Conservation (phyloP, 495 filamentous ascomycete genomes). For the Neurospora sp. region DNA sequence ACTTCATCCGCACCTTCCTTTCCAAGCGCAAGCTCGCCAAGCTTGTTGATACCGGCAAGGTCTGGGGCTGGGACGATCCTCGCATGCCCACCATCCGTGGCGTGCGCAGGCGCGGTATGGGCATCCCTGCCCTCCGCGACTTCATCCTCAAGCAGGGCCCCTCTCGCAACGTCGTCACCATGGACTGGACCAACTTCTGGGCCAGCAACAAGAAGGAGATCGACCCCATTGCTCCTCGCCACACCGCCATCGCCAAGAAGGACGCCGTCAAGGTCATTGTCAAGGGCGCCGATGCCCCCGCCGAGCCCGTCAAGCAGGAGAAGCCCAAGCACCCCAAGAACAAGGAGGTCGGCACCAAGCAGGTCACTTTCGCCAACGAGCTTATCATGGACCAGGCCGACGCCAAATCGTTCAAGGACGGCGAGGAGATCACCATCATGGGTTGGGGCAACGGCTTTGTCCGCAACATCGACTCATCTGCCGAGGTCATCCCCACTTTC, state of each 20-base stretch:
- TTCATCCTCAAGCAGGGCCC: constrained; percentile 93
- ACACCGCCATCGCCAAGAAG: constrained; percentile 66
- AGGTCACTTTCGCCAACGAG: constrained; percentile 60
- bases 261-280: constrained; percentile 58
- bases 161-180: constrained; percentile 75
- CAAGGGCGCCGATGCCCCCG: constrained; percentile 51
- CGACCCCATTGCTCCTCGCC: constrained; percentile 75
- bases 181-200: constrained; percentile 91
- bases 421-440: constrained; percentile 94
- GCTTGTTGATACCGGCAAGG: constrained; percentile 74
- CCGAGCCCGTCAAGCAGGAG: constrained; percentile 54
- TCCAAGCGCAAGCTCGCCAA: constrained; percentile 95
- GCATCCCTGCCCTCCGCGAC: constrained; percentile 74
- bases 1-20: constrained; percentile 82
- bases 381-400: constrained; percentile 81
- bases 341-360: constrained; percentile 70
- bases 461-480: constrained; percentile 40
- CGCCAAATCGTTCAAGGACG: constrained; percentile 65
- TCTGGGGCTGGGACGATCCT: constrained; percentile 92
- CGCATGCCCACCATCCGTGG: constrained; percentile 91
- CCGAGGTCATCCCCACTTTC: constrained; percentile 51
- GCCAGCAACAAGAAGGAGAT: constrained; percentile 93
- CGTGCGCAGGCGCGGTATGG: constrained; percentile 83
- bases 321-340: constrained; percentile 86
- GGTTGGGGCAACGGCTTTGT: constrained; percentile 91